Base-by-base conservation (phyloP, 116 monocot genomes). In the Cymodocea nodosa region DNA sequence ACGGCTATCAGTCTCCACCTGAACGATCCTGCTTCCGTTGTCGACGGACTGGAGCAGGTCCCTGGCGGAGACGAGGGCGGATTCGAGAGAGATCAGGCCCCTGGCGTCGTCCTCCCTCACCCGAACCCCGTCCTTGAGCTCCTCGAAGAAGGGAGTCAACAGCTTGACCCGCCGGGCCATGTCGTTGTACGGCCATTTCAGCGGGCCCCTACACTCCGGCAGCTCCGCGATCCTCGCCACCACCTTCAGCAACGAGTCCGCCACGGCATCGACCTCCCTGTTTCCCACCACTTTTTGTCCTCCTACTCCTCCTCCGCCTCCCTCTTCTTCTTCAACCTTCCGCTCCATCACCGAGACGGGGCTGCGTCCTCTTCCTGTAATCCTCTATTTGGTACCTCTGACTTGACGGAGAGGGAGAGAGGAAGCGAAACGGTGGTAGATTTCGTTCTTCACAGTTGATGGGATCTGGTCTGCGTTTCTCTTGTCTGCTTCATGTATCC, bases 1-100 rank as follows among this genome's bases (percentile, higher is more conserved):
- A 60, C 30, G 2, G 30, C 1, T 30, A 34, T 34, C 6, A 44
- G 39, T 40, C 17, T 40, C 18, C 9, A 44, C 30, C 93, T 93
- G 93, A 78, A 77, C 76, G 64, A 94, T 73, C 78, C 81, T 94
- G 76, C 94, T 94, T 15, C 80, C 94, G 0, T 81, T 76, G 51
- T 74, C 70, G 55, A 88, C 69, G 5, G 75, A 73, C 11, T 65
- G 76, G 40, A 93, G 77, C 30, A 93, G 68, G 14, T 83, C 88
- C 61, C 65, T 74, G 25, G 79, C 85, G 6, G 75, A 49, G 52
- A 50, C 62, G 64, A 93, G 50, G 5, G 74, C 80, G 23, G 55
- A 71, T 30, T 65, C 71, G 18, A 89, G 71, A 15, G 23, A 13
- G 15, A n/a, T 51, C 23, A 89, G 64, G 13, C 66, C 70, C 10